Base-by-base conservation (phyloP, 2,329 filamentous ascomycete genomes). In the Ophiostoma perfectum region DNA sequence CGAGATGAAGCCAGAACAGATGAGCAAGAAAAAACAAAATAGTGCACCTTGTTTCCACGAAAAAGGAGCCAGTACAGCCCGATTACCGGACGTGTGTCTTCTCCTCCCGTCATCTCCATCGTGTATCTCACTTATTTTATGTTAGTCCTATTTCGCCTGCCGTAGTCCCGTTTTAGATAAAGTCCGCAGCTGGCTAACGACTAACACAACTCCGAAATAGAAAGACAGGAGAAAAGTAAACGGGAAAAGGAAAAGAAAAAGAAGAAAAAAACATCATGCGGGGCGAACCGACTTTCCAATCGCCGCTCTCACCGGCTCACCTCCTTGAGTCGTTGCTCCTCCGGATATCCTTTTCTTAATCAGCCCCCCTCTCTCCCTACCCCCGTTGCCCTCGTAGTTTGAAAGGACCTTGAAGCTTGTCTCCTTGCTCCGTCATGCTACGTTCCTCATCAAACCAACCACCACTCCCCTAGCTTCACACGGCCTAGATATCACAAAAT, bases 401-500 rank as follows among this genome's bases (percentile, higher is more conserved):
- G 49, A 55, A 55, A 55, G 18, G 47, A 18, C 8, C 18, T 55
- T 36, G 49, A 55, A 55, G n/a, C 49, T 27, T 27, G 49, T 55
- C 49, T 18, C 27, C 27, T 27, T 27, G 27, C 27, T 55, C n/a
- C 49, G 49, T 55, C 49, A 55, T 55, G n/a, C 49, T 55, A 18
- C 49, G 3, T 18, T 27, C n/a, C 49, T 27, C 49, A 55, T 27
- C 49, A 55, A n/a, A 55, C 49, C 49, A 55, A 11, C 49, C 18
- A 39, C 7, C 9, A 27, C 67, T 45, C 18, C 49, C 12, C 41
- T 41, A n/a, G 12, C 11, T 11, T 16, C 27, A 14, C 16, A 55
- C 18, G 16, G 27, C 18, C 49, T 3, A 55, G 27, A 55, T 27
- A 8, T 27, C 9, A 11, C 58, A 69, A 47, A 64, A 69, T 69